These are phyloP conservation scores for Coemansia sp. DNA, from an alignment of 192 early-diverging fungal species.

Conservation along the genomic window DNA sequence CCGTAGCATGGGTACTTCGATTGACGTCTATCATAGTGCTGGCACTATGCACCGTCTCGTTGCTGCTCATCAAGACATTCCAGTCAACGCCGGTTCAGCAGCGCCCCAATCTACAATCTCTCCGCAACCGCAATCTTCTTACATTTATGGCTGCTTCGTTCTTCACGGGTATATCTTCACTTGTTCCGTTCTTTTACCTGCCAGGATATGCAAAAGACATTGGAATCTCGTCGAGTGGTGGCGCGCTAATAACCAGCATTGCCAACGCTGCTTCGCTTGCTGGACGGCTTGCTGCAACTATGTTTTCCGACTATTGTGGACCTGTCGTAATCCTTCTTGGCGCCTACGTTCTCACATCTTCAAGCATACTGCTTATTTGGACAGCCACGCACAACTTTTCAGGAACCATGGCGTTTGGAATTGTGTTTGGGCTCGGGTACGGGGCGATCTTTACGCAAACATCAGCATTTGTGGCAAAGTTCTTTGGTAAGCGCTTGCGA, in stretches of 20 bases:
- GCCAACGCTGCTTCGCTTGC: constrained; percentile 45
- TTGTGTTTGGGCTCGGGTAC: constrained; percentile 52
- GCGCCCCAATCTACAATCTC: background rate
- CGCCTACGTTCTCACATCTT: constrained; percentile 36
- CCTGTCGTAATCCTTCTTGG: constrained; percentile 25
- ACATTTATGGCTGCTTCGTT: constrained; percentile 31
- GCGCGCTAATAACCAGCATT: constrained; percentile 43
- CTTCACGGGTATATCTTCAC: constrained; percentile 43
- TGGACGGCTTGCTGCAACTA: constrained; percentile 29
- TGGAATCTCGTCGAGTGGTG: constrained; percentile 30
- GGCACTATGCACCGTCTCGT: constrained; percentile 20
- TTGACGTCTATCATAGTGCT: constrained; percentile 55
- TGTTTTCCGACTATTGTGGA: constrained; percentile 42
- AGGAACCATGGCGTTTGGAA: constrained; percentile 54
- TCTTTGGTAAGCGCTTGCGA: constrained; percentile 41
- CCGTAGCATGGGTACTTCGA: constrained; percentile 62
- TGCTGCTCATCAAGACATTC: constrained; percentile 45
- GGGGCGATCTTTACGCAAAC: constrained; percentile 55
- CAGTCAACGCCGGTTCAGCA: background rate
- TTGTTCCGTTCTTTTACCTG: constrained; percentile 52
- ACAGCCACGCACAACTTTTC: constrained; percentile 34
- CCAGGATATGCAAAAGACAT: constrained; percentile 46
- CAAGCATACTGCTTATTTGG: constrained; percentile 43
- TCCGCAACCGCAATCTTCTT: constrained; percentile 26
- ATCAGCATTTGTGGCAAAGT: constrained; percentile 45